A percentile compares a stretch with the other conserved stretches of the same genome.
Evolutionary conservation across 2,329 filamentous ascomycete genomes (phyloP).

Genomic region (Colletotrichum echinochloae): DNA sequence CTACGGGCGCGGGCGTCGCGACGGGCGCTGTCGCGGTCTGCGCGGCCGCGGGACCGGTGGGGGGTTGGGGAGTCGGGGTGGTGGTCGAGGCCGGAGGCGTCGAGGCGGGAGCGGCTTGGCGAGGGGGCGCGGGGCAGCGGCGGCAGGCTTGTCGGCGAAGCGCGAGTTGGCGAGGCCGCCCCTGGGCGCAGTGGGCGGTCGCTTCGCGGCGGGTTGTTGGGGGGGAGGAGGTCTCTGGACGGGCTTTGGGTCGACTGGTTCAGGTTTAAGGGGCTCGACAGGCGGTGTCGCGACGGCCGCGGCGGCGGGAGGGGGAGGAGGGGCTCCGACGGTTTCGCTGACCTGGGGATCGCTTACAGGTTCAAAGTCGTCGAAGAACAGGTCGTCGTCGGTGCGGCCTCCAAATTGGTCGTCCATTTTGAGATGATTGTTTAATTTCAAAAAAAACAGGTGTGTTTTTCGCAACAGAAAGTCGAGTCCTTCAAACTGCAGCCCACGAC

Average conservation of each 20-base stretch:
- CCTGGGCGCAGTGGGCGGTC: constrained; percentile 22
- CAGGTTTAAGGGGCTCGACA: constrained; percentile 19
- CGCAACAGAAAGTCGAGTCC: not conserved
- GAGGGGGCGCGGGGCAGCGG: constrained; percentile 34
- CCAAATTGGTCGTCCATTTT: constrained; percentile 71
- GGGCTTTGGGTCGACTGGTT: constrained; percentile 8
- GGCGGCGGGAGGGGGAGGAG: constrained; percentile 26
- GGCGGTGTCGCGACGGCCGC: constrained; percentile 28
- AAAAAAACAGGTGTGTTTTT: not conserved
- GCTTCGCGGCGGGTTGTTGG: not conserved
- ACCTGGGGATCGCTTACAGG: constrained; percentile 47
- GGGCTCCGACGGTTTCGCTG: constrained; percentile 17
- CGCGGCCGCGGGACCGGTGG: constrained; percentile 20
- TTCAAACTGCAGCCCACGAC: not conserved
- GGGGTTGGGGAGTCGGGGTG: constrained; percentile 17
- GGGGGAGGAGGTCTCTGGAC: constrained; percentile 17
- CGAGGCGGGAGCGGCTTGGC: constrained; percentile 22
- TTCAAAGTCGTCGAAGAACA: constrained; percentile 73
- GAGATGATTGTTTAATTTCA: not conserved
- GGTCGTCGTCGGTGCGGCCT: constrained; percentile 71
- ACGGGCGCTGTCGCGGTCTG: constrained; percentile 9
- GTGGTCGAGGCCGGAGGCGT: constrained; percentile 1
- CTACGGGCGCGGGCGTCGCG: constrained; percentile 3
- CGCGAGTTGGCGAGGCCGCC: constrained; percentile 31
- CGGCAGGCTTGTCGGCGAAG: constrained; percentile 35